A percentile compares a stretch with the other conserved stretches of the same genome.
Conservation (phyloP, 768 basidiomycete species). For the Phallus indusiatus region DNA sequence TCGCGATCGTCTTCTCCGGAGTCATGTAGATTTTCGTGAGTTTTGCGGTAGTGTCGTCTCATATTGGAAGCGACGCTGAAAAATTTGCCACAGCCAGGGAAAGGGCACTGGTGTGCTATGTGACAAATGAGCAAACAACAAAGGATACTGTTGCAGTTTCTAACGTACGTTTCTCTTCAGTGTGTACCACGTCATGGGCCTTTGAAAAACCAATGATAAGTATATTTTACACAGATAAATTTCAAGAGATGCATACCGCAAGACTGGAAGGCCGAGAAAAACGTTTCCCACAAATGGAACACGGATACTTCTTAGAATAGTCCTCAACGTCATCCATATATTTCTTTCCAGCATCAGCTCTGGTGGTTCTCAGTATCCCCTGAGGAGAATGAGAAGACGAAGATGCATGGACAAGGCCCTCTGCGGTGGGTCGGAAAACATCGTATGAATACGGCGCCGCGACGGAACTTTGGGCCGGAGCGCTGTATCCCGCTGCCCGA, state of each 20-base stretch:
- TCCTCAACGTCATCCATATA: slow-evolving; percentile 4
- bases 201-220: background rate
- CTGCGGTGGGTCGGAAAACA: slow-evolving; percentile 1
- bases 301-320: slow-evolving; percentile 19
- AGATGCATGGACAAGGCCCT: slow-evolving; percentile 3
- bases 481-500: too few relatives aligned
- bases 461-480: too few relatives aligned
- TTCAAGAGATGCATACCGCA: slow-evolving; percentile 14
- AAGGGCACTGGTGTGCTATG: slow-evolving; percentile 65
- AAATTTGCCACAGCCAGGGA: slow-evolving; percentile 61
- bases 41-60: slow-evolving; percentile 66
- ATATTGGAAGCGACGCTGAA: slow-evolving; percentile 85
- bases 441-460: slow-evolving; percentile 1
- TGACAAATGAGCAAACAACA: too few relatives aligned
- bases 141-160: too few relatives aligned
- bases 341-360: slow-evolving; percentile 2
- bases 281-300: slow-evolving; percentile 45
- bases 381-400: slow-evolving; percentile 5
- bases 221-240: background rate
- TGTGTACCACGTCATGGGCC: slow-evolving; percentile 5
- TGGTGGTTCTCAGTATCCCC: background rate
- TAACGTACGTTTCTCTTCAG: slow-evolving; percentile 2
- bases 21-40: background rate
- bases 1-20: too few relatives aligned
- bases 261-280: slow-evolving; percentile 65